phyloP scores from a whole-genome alignment of 176 grass and related monocot genomes.

The Musa acuminata region DNA sequence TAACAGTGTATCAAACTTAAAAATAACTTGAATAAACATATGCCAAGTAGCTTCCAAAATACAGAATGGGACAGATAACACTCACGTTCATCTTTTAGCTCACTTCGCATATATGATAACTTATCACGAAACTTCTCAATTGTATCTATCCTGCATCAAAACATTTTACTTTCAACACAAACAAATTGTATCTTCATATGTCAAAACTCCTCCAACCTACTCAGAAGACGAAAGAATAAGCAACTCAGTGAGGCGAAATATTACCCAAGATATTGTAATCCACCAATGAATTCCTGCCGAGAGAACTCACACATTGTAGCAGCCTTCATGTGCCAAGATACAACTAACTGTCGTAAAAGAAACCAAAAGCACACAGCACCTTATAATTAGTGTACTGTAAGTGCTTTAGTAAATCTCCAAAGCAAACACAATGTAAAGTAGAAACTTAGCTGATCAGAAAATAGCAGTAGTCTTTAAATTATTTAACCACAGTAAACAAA shows the following conservation, averaged over 20 bases:
- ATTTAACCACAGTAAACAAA: too few relatives aligned
- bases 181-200: not conserved
- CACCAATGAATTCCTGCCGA: constrained; percentile 74
- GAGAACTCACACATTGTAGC: constrained; percentile 99
- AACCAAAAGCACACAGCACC: not conserved
- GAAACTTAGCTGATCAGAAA: not conserved
- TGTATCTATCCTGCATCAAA: constrained; percentile 77
- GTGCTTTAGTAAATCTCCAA: not conserved
- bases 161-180: constrained; percentile 6
- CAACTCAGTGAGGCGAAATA: not conserved
- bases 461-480: too few relatives aligned
- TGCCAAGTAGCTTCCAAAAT: not conserved
- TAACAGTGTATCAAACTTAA: constrained; percentile 4
- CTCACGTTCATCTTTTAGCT: constrained; percentile 93
- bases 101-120: constrained; percentile 71
- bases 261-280: constrained; percentile 91
- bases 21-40: not conserved
- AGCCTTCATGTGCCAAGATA: constrained; percentile 99
- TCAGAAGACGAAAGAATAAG: not conserved
- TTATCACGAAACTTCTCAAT: constrained; percentile 82
- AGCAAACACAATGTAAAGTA: not conserved
- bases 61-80: constrained; percentile 1
- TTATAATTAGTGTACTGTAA: not conserved
- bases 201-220: constrained; percentile 5
- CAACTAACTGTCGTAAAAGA: constrained; percentile 65